Evolutionary conservation across 371 early-diverging fungal species (phyloP), one percentile per base, ranked within the genome.

Genomic region (Nematocida sp.): DNA sequence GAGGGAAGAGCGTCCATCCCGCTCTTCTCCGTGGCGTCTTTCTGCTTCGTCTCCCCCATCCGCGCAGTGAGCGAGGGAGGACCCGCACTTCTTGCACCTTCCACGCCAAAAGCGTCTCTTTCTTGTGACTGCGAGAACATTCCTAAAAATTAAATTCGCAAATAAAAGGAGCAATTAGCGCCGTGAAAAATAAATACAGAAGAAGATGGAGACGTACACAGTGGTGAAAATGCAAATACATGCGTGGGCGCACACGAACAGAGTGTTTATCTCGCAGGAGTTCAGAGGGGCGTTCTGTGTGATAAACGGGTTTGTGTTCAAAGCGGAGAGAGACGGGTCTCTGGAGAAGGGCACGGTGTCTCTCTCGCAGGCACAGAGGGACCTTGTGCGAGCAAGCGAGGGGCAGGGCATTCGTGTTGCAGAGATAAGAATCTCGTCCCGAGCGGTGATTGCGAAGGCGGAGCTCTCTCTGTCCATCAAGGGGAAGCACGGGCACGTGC

Each of bases 161-260:
- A 64, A 43, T 63, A 63, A 51, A 63, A 23, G 56, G 7, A 17
- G n/a, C 2, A 55, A 50, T 31, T 15, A 46, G 7, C 38, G 25
- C n/a, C 29, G 5, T 52, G 21, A 57, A 67, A 57, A 67, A 57
- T 67, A 67, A 67, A 57, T 46, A 65, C 29, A 64, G 37, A 46
- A 45, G 8, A 25, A 21, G n/a, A 62, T 50, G 74, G 43, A 32
- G 31, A 64, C 23, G 29, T 55, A 66, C 32, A 66, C 29, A 41
- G 74, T 70, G 19, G 74, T 63, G 23, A 70, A 58, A 36, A 70
- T 70, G 74, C 32, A 57, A 41, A 70, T 32, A 31, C 66, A 37
- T 25, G 23, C 46, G 5, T 45, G 51, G 27, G 74, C 74, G 25
- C 62, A 70, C 31, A 56, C 45, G 27, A 70, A 70, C 58, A 70